Evolutionary conservation across 2,329 filamentous ascomycete genomes (phyloP), one percentile per base, ranked within the genome.

Genomic region (Rhexocercosporidium sp.): DNA sequence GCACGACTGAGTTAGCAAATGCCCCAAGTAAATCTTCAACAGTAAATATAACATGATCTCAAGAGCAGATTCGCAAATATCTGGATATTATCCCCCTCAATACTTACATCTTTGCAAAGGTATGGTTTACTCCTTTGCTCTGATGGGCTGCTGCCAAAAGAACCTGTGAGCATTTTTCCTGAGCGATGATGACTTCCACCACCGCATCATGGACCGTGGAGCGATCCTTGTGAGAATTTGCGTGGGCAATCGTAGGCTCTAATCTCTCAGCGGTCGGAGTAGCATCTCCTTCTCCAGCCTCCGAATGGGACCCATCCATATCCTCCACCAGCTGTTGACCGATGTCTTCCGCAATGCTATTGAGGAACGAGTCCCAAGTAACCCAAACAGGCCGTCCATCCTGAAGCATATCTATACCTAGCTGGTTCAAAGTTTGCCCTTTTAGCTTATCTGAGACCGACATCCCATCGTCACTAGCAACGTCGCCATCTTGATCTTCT

Each of bases 391-490:
- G 86, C 37, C 80, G 80, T 7, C 90, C 90, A 69, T 92, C 87
- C 72, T 92, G 88, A 12, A 93, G 75, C 80, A 94, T 85, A 71
- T 94, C 90, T 65, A 94, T 84, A 0, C 91, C 91, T 12, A 94
- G 82, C 72, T 93, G 87, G 6, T 87, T 86, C 59, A 94, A 80
- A 0, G 86, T 86, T 74, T 90, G 87, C 1, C 90, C 91, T 34
- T 85, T 84, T 18, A 94, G 81, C 22, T 82, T 79, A 39, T 93
- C 89, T 46, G 85, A 82, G 11, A 81, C 81, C 3, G 80, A 76
- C 5, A 77, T 75, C 56, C 82, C 81, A 47, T 82, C 79, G 18
- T 79, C 78, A 29, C 78, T 79, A 3, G 79, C 72, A 31, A 78
- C 76, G n/a, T 77, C 72, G n/a, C 44, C 76, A 22, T 77, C 77